A percentile compares a stretch with the other conserved stretches of the same genome.
phyloP scores from a whole-genome alignment of 2,329 filamentous ascomycete genomes.

The Diaporthe longicolla region DNA sequence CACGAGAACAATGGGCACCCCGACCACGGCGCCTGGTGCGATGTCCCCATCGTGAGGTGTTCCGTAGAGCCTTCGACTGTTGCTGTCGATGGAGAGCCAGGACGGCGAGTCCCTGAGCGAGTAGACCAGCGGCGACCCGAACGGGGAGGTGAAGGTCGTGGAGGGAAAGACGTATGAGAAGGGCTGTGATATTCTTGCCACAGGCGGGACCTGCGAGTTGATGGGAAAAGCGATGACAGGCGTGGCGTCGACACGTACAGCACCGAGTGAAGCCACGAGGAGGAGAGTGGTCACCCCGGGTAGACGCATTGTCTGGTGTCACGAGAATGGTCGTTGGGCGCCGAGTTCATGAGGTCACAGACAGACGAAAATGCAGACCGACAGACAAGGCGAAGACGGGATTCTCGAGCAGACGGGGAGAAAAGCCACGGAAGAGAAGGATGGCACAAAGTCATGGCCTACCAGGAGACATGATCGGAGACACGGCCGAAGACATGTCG shows the following conservation, averaged over 20 bases:
- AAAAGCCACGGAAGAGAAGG: constrained; percentile 22
- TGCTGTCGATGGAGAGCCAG: constrained; percentile 82
- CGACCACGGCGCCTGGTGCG: constrained; percentile 66
- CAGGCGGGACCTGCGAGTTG: constrained; percentile 86
- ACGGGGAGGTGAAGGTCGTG: constrained; percentile 78
- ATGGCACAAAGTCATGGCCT: constrained; percentile 34
- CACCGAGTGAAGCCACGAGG: constrained; percentile 49
- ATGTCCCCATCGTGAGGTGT: constrained; percentile 72
- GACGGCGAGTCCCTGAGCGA: constrained; percentile 74
- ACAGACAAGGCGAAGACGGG: constrained; percentile 11
- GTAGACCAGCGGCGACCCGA: constrained; percentile 71
- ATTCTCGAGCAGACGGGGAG: constrained; percentile 8
- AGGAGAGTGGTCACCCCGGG: constrained; percentile 34
- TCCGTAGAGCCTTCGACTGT: constrained; percentile 76
- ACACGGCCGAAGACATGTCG: constrained; percentile 28
- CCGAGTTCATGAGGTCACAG: constrained; percentile 26
- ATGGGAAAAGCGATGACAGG: constrained; percentile 76
- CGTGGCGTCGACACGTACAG: constrained; percentile 51
- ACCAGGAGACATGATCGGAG: constrained; percentile 32
- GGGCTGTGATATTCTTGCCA: constrained; percentile 76
- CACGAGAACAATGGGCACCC: constrained; percentile 74
- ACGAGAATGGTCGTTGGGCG: constrained; percentile 33
- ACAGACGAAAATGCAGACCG: too few relatives aligned
- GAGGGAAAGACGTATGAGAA: constrained; percentile 81
- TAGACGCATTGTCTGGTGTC: constrained; percentile 37